Evolutionary conservation across 257 asterid species (phyloP).

Genomic region (Nicotiana tomentosiformis): DNA sequence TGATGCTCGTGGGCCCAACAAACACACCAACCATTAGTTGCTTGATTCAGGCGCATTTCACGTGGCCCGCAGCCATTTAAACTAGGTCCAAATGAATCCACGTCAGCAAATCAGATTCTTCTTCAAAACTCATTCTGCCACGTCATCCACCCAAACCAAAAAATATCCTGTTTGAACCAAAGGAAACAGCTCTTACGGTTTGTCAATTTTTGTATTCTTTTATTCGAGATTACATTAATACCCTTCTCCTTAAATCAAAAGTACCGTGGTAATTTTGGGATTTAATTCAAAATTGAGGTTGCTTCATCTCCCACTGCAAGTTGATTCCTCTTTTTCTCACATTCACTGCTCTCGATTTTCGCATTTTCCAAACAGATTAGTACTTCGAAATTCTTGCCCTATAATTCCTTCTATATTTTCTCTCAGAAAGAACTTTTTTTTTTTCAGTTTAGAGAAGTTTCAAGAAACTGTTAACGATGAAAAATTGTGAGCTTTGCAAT

Average conservation of each 20-base stretch:
- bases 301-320: neutral
- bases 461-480: constrained; percentile 14
- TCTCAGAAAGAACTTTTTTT: neutral
- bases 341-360: neutral
- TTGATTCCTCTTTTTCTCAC: neutral
- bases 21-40: neutral
- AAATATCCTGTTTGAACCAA: neutral
- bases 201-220: no score
- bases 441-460: neutral
- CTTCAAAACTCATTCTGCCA: neutral
- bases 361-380: neutral
- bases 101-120: constrained; percentile 1
- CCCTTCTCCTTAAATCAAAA: neutral
- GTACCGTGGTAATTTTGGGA: neutral
- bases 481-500: constrained; percentile 38
- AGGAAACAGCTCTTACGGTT: neutral
- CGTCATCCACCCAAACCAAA: neutral
- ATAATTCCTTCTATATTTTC: neutral
- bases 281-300: neutral
- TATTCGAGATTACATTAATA: neutral
- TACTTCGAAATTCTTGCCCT: neutral
- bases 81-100: neutral
- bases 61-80: neutral
- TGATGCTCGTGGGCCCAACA: neutral
- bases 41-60: neutral